A percentile compares a stretch with the other conserved stretches of the same genome.
phyloP scores from a whole-genome alignment of 1,284 basidiomycete species.

The Coniophora puteana region DNA sequence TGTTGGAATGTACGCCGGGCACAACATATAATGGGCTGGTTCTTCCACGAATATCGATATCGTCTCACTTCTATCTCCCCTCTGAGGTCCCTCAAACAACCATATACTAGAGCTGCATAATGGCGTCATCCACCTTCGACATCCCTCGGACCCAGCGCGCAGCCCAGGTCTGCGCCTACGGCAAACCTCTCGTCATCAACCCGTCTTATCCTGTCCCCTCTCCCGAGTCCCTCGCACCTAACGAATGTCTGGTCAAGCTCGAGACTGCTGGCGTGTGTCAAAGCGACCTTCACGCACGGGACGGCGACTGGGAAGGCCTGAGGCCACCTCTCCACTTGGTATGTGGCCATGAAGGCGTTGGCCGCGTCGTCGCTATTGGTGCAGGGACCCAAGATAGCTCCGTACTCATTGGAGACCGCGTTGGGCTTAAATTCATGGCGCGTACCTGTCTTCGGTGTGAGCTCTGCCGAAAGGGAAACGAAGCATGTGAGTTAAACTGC shows the following conservation, averaged over 20 bases:
- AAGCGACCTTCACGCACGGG: slow-evolving; percentile 56
- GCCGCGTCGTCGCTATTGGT: slow-evolving; percentile 61
- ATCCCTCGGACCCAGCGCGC: slow-evolving; percentile 56
- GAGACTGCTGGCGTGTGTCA: slow-evolving; percentile 58
- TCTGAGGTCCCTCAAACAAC: too few relatives aligned
- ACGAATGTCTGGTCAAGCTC: slow-evolving; percentile 62
- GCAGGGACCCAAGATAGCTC: slow-evolving; percentile 31
- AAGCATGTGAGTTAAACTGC: slow-evolving; percentile 36
- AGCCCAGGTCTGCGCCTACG: slow-evolving; percentile 36
- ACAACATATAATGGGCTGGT: too few relatives aligned
- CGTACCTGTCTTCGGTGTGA: slow-evolving; percentile 58
- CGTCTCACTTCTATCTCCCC: too few relatives aligned
- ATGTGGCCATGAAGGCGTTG: slow-evolving; percentile 64
- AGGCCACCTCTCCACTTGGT: slow-evolving; percentile 50
- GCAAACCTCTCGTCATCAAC: slow-evolving; percentile 29
- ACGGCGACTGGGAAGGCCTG: slow-evolving; percentile 48
- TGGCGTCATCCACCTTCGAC: too few relatives aligned
- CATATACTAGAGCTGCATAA: too few relatives aligned
- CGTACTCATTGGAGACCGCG: slow-evolving; percentile 54
- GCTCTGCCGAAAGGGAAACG: slow-evolving; percentile 53
- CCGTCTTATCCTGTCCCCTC: slow-evolving; percentile 46
- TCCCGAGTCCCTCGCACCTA: slow-evolving; percentile 50
- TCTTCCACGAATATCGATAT: too few relatives aligned
- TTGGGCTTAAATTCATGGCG: slow-evolving; percentile 72
- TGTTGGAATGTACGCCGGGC: too few relatives aligned